Base-by-base conservation (phyloP, 805 yeast species). In the Lipomyces japonicus region DNA sequence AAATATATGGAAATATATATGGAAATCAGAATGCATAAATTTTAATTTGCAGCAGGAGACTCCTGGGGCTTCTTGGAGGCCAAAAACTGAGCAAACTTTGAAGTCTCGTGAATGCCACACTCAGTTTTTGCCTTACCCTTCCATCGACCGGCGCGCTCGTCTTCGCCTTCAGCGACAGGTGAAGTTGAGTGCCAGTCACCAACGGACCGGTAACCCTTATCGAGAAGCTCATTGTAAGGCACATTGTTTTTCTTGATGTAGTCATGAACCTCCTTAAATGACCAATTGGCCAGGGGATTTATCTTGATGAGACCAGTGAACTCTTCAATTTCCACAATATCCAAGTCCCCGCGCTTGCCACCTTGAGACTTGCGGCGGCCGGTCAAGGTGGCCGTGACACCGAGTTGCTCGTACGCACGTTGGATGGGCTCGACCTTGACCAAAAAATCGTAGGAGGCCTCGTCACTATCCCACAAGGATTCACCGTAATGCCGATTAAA, bases 141-240 rank as follows among this genome's bases (percentile, higher is more conserved):
- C 97, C 97, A 91, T 63, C 97, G 78, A 0, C 97, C 97, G n/a
- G 93, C 80, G 58, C 97, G 78, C 67, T 91, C 97, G 64, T 91
- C 97, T 65, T 88, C 97, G 7, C 95, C 96, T 39, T 85, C 96
- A 5, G 71, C 76, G 9, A 87, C 95, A 1, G 97, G 97, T 26
- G 70, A 80, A 0, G 97, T 91, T 1, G 95, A 86, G 67, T 91
- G 97, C 78, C 90, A 91, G 67, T 91, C 97, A 1, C 97, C 97
- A 14, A 91, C 78, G 0, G 96, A 86, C 63, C 88, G 82, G 68
- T 90, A 91, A 0, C 97, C 97, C 48, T 81, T 71, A 67, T 89
- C 91, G 32, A 91, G 71, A 30, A 91, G 73, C 54, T 78, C 88
- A 64, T 91, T 91, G 69, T 85, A 87, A 2, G 97, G 96, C 12